These are phyloP conservation scores for Ustilago loliicola DNA, from an alignment of 1,284 basidiomycete genomes.

Conservation along the genomic window DNA sequence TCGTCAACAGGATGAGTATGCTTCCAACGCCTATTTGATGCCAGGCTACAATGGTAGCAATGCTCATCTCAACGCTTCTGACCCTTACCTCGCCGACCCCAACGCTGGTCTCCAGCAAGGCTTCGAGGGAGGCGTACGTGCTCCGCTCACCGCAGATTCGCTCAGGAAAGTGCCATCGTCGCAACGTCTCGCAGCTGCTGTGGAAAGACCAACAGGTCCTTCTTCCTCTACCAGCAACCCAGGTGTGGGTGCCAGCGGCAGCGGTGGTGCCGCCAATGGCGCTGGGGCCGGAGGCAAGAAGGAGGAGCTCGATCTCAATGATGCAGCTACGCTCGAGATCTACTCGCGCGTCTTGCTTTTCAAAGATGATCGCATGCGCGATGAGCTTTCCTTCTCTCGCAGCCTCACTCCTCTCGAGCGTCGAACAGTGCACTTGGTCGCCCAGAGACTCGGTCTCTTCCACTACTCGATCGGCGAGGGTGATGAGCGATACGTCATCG, in stretches of 20 bases:
- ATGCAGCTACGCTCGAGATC: constrained; percentile 93
- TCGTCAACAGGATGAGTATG: constrained; percentile 55
- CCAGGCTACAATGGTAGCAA: constrained; percentile 33
- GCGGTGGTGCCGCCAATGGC: constrained; percentile 75
- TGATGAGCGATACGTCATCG: constrained; percentile 91
- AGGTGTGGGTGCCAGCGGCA: constrained; percentile 73
- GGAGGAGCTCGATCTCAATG: constrained; percentile 85
- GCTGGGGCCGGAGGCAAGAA: constrained; percentile 72
- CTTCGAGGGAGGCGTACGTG: constrained; percentile 19
- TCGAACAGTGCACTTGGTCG: constrained; percentile 92
- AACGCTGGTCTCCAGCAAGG: constrained; percentile 16
- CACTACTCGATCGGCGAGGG: constrained; percentile 94
- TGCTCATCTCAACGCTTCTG: constrained; percentile 17
- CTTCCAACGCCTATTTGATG: constrained; percentile 49
- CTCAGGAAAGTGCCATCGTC: constrained; percentile 49
- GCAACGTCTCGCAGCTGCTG: constrained; percentile 26
- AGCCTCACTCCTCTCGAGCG: constrained; percentile 87
- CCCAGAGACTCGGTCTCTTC: constrained; percentile 93
- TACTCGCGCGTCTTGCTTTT: constrained; percentile 96
- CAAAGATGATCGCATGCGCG: constrained; percentile 97
- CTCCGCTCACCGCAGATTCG: constrained; percentile 55
- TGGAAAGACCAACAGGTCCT: constrained; percentile 31
- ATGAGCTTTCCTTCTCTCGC: constrained; percentile 94
- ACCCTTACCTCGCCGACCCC: constrained; percentile 24
- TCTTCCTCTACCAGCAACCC: constrained; percentile 46